phyloP scores from a whole-genome alignment of 148 eudicot species.

The Diospyros lotus region DNA sequence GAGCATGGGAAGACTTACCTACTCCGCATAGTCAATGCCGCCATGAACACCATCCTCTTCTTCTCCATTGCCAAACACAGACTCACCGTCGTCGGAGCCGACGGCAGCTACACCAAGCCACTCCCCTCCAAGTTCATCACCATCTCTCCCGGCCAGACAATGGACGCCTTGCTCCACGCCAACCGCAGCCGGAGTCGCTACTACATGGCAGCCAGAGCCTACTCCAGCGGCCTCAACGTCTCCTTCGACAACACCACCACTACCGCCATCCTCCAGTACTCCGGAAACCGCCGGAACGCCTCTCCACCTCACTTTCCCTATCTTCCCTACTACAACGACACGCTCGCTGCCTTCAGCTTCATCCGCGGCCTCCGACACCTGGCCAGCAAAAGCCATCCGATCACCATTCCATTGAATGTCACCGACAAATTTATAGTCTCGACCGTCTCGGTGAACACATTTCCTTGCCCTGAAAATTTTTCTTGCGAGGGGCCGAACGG shows the following conservation, averaged over 20 bases:
- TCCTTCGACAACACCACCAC: conserved; percentile 4
- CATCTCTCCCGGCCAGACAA: conserved; percentile 14
- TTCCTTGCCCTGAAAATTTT: conserved; percentile 7
- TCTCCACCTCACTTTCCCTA: neutral
- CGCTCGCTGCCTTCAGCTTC: conserved; percentile 10
- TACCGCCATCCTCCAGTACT: conserved; percentile 9
- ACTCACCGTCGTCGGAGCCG: conserved; percentile 8
- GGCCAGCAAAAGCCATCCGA: conserved; percentile 4
- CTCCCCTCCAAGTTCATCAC: neutral
- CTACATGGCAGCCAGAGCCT: neutral
- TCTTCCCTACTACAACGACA: conserved; percentile 16
- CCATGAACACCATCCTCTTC: conserved; percentile 17
- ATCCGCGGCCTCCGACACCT: conserved; percentile 9
- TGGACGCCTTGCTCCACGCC: conserved; percentile 5
- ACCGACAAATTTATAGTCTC: conserved; percentile 6
- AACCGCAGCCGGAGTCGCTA: neutral
- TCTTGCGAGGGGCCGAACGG: conserved; percentile 14
- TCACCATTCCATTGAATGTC: conserved; percentile 1
- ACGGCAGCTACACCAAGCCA: conserved; percentile 18
- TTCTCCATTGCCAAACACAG: conserved; percentile 18
- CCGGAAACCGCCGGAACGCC: neutral
- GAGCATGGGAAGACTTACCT: conserved; percentile 11
- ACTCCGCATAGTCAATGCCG: conserved; percentile 15
- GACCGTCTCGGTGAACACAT: conserved; percentile 10
- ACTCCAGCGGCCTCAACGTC: neutral